Conservation (phyloP, 345 rosid species). For the Melaleuca alternifolia region DNA sequence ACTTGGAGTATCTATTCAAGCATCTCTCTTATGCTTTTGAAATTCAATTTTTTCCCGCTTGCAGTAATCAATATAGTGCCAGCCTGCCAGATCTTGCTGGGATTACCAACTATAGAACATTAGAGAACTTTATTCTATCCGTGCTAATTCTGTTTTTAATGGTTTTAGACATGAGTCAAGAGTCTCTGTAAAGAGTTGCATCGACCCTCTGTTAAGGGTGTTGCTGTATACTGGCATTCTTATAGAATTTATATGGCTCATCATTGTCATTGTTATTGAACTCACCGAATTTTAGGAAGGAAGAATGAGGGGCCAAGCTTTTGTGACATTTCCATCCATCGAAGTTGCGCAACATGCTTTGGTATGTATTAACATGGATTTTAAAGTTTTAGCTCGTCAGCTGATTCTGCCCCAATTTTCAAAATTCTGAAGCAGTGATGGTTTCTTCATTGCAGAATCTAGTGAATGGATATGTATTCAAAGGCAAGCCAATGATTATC, state of each 20-base stretch:
- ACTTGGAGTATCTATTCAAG: background rate
- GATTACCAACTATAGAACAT: background rate
- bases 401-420: background rate
- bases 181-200: background rate
- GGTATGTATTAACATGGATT: slow-evolving; percentile 29
- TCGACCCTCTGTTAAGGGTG: background rate
- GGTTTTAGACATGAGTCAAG: background rate
- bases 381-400: background rate
- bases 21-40: background rate
- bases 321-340: slow-evolving; percentile 80
- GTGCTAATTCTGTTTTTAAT: background rate
- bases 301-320: slow-evolving; percentile 97
- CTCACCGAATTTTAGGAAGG: slow-evolving; percentile 57
- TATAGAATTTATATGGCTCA: background rate
- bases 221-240: background rate
- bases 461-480: slow-evolving; percentile 70
- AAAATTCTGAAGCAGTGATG: background rate
- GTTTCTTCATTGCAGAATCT: slow-evolving; percentile 50
- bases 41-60: background rate
- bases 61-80: background rate
- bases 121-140: background rate
- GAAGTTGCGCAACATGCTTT: slow-evolving; percentile 81
- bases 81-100: background rate
- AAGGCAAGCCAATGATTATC: slow-evolving; percentile 85
- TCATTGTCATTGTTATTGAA: background rate